Evolutionary conservation across 371 early-diverging fungal genomes (phyloP), one percentile per base, ranked within the genome.

Genomic region (Mortierella sp.): DNA sequence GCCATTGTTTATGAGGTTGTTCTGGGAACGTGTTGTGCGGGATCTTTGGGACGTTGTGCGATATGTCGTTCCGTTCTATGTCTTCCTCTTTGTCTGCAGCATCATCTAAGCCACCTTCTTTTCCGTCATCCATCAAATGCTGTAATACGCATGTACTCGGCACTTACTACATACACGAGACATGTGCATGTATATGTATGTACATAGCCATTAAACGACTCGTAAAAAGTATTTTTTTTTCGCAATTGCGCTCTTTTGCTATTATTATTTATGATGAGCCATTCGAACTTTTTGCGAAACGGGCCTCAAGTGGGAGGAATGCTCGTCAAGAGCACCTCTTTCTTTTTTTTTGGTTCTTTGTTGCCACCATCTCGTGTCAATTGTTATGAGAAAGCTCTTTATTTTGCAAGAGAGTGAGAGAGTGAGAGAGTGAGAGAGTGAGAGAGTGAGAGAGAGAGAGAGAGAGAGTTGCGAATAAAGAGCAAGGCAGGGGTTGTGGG

Each of bases 21-120:
- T 74, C 52, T 84, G 81, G 85, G 77, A 71, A 65, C 74, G 70
- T 75, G 55, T 72, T 31, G 81, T 42, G 8, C 79, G 81, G 81
- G 81, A 84, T 6, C 31, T 60, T 60, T 60, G 60, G 60, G 31
- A 31, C 31, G 16, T 60, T 60, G 31, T 31, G 11, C 28, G 13
- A 60, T 60, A 60, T 60, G 60, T 4, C 60, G 60, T 60, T 14
- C 60, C 60, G 16, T 28, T 60, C 60, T 60, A 60, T 31, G 31
- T 28, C 16, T 60, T 60, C 16, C 60, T 60, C 14, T 60, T 60
- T 60, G 31, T 60, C 60, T 60, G 28, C 4, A 60, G 60, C 34
- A 60, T 60, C 28, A 31, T 60, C 14, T 60, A 60, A 60, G 63
- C 63, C 58, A n/a, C 57, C 26, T 11, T 57, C 57, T n/a, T 26